Percentiles rank a stretch among this genome's conserved stretches.
Conservation (phyloP, 768 basidiomycete species). For the Nevesoporus exiguus region DNA sequence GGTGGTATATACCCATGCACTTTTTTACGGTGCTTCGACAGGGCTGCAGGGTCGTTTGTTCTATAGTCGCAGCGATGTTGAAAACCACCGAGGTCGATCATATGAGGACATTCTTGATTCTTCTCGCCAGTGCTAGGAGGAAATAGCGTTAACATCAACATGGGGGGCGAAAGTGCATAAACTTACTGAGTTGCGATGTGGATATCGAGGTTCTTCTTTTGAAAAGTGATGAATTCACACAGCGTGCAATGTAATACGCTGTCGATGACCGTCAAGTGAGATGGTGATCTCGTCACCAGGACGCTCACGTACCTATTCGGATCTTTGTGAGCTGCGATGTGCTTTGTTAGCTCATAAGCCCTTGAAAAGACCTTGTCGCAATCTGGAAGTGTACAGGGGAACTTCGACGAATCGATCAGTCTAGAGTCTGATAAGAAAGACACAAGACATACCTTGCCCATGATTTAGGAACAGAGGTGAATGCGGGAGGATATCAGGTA, state of each 20-base stretch:
- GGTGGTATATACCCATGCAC: slow-evolving; percentile 20
- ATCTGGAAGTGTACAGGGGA: slow-evolving; percentile 7
- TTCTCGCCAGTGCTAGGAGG: slow-evolving; percentile 23
- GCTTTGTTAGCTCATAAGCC: slow-evolving; percentile 22
- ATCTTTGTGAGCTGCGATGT: slow-evolving; percentile 15
- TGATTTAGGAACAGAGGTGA: neutral
- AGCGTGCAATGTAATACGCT: slow-evolving; percentile 19
- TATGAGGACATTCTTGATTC: slow-evolving; percentile 14
- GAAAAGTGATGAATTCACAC: slow-evolving; percentile 18
- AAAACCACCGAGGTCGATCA: neutral
- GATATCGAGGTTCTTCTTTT: slow-evolving; percentile 20
- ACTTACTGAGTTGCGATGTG: slow-evolving; percentile 22
- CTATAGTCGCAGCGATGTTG: slow-evolving; percentile 16
- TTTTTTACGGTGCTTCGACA: slow-evolving; percentile 26
- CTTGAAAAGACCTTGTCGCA: slow-evolving; percentile 18
- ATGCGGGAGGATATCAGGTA: neutral
- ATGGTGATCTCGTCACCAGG: neutral
- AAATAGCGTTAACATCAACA: neutral
- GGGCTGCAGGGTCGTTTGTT: slow-evolving; percentile 25
- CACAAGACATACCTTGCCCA: slow-evolving; percentile 8
- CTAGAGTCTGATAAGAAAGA: neutral
- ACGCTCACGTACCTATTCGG: slow-evolving; percentile 3
- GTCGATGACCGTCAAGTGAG: neutral
- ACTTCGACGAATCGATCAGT: slow-evolving; percentile 10
- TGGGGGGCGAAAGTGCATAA: neutral